Base-by-base conservation (phyloP, 2,329 filamentous ascomycete genomes). In the Diaporthe helianthi region DNA sequence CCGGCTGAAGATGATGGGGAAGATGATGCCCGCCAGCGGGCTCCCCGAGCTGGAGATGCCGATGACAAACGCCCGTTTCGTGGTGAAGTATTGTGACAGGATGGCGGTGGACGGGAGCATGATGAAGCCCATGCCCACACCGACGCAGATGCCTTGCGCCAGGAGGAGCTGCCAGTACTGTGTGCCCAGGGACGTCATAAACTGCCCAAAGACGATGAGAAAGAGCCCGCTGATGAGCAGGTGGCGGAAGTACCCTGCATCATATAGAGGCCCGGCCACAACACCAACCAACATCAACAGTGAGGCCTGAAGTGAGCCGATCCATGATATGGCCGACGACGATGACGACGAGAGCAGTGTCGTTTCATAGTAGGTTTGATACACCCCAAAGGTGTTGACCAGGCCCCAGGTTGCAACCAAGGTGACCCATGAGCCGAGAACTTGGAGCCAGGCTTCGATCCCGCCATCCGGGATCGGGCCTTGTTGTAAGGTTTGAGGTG, bases 331-430 rank as follows among this genome's bases (percentile, higher is more conserved):
- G 47, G 76, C 74, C 1, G 80, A 82, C 1, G 81, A 74, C 1
- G 78, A 78, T 22, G 74, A 73, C 17, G 70, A 53, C 10, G 68
- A 69, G 19, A 82, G 77, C 13, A 81, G 75, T 0, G 74, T 74
- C 1, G 76, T 75, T 72, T 81, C 78, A 71, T 83, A 83, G 74
- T 81, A 84, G 5, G 79, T 80, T 71, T 84, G 81, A 74, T 80
- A 85, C 2, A 82, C 81, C 44, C 82, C 83, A 65, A 81, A 84
- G n/a, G 77, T 79, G 73, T 82, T 83, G 67, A 83, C 76, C 7
- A 82, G 73, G 5, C 81, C 81, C 76, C 78, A 82, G 1, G 79
- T 81, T 44, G 76, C 74, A 31, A 79, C 74, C 44, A 82, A 76
- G 67, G 80, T 71, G 10, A 79, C 74, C 69, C 78, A 79, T 12